phyloP scores from a whole-genome alignment of 345 rosid genomes.

The Dimocarpus longan region DNA sequence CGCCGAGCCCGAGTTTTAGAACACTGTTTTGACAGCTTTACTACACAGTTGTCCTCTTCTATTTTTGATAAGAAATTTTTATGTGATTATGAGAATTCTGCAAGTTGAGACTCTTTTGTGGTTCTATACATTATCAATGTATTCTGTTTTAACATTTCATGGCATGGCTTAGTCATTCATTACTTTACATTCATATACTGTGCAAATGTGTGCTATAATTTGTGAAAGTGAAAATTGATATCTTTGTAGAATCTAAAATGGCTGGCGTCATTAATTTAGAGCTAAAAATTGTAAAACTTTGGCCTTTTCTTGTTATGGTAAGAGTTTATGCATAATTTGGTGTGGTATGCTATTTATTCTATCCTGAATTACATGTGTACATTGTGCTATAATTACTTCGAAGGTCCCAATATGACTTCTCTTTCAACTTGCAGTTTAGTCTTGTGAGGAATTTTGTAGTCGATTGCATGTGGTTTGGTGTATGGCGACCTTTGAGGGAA shows the following conservation, averaged over 20 bases:
- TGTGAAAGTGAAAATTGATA: background rate
- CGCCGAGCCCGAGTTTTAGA: no score
- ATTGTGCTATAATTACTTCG: background rate
- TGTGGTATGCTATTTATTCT: background rate
- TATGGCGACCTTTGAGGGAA: slow-evolving; percentile 46
- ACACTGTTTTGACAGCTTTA: background rate
- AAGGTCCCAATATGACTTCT: background rate
- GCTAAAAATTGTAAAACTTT: background rate
- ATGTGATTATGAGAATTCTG: background rate
- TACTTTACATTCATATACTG: background rate
- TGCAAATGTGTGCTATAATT: background rate
- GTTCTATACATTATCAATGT: background rate
- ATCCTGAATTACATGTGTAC: background rate
- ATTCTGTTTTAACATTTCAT: background rate
- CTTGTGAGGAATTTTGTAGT: slow-evolving; percentile 12
- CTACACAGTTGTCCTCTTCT: background rate
- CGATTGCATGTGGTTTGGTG: slow-evolving; percentile 12
- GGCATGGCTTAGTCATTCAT: no score
- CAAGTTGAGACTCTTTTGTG: background rate
- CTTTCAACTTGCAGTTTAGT: slow-evolving; percentile 7
- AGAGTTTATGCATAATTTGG: background rate
- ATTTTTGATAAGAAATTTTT: background rate
- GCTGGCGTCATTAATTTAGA: background rate
- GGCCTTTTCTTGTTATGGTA: background rate
- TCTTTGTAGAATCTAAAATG: background rate